Evolutionary conservation across 1,139 yeast species (phyloP), one percentile per base, ranked within the genome.

Genomic region (Magnusiomyces sp.): DNA sequence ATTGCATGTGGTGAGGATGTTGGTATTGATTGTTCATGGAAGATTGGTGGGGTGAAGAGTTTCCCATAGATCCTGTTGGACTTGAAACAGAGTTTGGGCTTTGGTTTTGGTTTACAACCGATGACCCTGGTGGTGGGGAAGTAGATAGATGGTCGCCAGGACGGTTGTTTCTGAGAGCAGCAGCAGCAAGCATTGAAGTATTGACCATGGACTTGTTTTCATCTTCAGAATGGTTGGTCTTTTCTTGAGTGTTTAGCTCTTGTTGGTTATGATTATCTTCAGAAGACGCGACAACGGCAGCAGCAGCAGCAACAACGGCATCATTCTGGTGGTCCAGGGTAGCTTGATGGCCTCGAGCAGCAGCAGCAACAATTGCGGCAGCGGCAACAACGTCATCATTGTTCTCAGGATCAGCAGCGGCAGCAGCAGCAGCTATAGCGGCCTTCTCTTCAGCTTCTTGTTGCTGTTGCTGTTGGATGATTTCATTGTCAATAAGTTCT

Each of bases 371-470:
- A 14, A 41, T 48, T 4, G 51, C 51, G 6, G 50, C 49, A n/a
- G 53, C 51, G 6, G 46, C 53, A 19, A 42, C 48, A 34, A 43
- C 17, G 40, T 37, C 44, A 16, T 45, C 40, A 41, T 45, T 39
- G 40, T 42, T 39, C 32, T 44, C 40, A 17, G 31, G 34, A 17
- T 47, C 45, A n/a, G 39, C 51, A 37, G 51, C 49, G 20, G 33
- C 39, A 14, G 51, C 55, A 36, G 43, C 49, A n/a, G 51, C 53
- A 6, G 42, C 47, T 2, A 47, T 54, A n/a, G 53, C 46, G 16
- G 52, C 53, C 40, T 46, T 46, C 14, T 41, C 37, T 36, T 46
- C 38, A 16, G 41, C 49, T 31, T 45, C 43, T 46, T 46, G 49
- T 16, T 19, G 40, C 13, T 39, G 49, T 29, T 46, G 49, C 33